A percentile compares a stretch with the other conserved stretches of the same genome.
These are phyloP conservation scores for Mycena pura DNA, from an alignment of 768 basidiomycete genomes.

Conservation along the genomic window DNA sequence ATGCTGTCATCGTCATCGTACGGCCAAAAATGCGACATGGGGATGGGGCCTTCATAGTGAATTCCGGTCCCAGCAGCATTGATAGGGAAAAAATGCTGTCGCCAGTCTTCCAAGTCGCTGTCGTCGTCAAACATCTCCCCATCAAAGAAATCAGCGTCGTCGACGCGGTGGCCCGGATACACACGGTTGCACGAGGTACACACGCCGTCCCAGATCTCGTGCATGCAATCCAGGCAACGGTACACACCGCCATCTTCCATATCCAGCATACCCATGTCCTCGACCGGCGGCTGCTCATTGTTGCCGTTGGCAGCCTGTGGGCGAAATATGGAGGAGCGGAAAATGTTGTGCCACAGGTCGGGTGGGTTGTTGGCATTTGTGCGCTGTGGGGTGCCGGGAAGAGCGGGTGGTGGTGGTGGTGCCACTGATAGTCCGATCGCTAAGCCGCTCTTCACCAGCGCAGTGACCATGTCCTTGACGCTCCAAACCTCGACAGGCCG, in stretches of 20 bases:
- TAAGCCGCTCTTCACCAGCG: conserved; percentile 61
- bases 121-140: conserved; percentile 47
- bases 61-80: background rate
- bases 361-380: conserved; percentile 15
- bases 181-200: conserved; percentile 68
- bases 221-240: conserved; percentile 76
- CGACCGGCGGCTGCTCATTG: conserved; percentile 34
- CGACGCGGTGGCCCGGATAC: conserved; percentile 60
- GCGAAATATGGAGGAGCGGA: conserved; percentile 42
- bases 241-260: conserved; percentile 79
- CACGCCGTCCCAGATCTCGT: conserved; percentile 76
- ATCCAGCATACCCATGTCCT: conserved; percentile 70
- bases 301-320: conserved; percentile 27
- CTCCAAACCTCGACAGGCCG: conserved; percentile 77
- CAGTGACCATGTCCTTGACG: conserved; percentile 68
- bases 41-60: conserved; percentile 13
- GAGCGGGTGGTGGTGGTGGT: conserved; percentile 36
- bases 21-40: conserved; percentile 27
- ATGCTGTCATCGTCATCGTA: conserved; percentile 29
- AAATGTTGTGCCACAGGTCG: conserved; percentile 76
- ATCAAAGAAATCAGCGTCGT: conserved; percentile 39
- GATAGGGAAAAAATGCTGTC: background rate
- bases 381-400: conserved; percentile 31
- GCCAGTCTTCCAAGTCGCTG: conserved; percentile 22
- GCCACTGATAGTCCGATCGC: conserved; percentile 36